Base-by-base conservation (phyloP, 306 rosid species). In the Fagus crenata region DNA sequence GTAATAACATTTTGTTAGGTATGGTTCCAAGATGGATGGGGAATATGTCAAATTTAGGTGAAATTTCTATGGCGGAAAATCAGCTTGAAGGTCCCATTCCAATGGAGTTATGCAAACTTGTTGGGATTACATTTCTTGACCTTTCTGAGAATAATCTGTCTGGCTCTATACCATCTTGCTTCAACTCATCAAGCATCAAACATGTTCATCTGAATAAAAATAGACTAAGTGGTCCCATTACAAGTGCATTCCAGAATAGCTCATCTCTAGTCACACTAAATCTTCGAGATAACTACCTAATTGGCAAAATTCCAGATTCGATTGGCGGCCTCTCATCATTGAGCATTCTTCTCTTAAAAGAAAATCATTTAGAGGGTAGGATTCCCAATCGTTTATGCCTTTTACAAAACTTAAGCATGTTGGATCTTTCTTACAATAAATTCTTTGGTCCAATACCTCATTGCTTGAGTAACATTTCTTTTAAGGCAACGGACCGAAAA, bases 1-100 rank as follows among this genome's bases (percentile, higher is more conserved):
- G 65, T 28, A 8, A 14, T 4, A 39, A 67, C 46, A 0, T 3
- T 40, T 15, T 67, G 43, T 3, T 43, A 14, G 72, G 49, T 13
- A 40, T 36, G 49, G 35, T 67, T 67, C 72, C 72, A 67, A 67
- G 72, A 9, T 35, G 72, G 46, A 5, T 67, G 2, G 51, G 72
- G 13, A 67, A 67, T 5, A 5, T 17, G 49, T 39, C 71, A 6
- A 1, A 7, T n/a, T 8, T 67, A 28, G 7, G 2, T 0, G 5
- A 0, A 3, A 40, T 67, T 67, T 39, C 0, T 3, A 1, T 40
- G 72, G 28, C 72, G 8, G n/a, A n/a, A 14, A 67, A 67, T 40
- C 6, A 67, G 3, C 51, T 67, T 67, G 32, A n/a, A 67, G 72
- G 72, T 1, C 14, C 17, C 1, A 15, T 40, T 40, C 72, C 49